These are phyloP conservation scores for Orbilia quercus DNA, from an alignment of 2,329 filamentous ascomycete genomes.

Conservation along the genomic window DNA sequence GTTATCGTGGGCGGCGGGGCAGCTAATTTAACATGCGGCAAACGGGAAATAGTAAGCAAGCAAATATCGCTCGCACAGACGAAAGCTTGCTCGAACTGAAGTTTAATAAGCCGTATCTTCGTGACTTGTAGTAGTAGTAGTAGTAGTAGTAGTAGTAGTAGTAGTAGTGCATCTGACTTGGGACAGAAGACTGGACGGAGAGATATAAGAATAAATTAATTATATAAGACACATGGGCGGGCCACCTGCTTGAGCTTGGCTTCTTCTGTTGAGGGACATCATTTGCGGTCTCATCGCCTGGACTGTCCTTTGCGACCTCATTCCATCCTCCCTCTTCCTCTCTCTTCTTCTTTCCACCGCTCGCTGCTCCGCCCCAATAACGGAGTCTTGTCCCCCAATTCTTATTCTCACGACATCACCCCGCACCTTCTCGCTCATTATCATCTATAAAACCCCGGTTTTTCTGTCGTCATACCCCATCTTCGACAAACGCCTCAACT, in stretches of 20 bases:
- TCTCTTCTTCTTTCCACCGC: slow-evolving; percentile 1
- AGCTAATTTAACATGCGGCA: neutral
- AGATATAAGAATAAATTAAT: slow-evolving; percentile 21
- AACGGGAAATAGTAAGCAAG: no score
- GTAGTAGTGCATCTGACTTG: slow-evolving; percentile 11
- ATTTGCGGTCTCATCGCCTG: neutral
- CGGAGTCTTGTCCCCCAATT: neutral
- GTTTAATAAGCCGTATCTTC: no score
- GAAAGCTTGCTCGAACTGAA: slow-evolving; percentile 15
- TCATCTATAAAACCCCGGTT: neutral
- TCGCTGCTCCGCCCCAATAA: neutral
- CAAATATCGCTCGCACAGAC: no score
- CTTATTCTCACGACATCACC: neutral
- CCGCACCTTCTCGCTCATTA: neutral
- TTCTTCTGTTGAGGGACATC: neutral
- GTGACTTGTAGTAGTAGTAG: no score
- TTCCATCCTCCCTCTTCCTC: neutral
- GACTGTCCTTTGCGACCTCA: neutral
- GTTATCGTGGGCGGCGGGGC: slow-evolving; percentile 43
- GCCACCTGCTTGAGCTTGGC: slow-evolving; percentile 21
- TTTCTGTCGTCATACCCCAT: slow-evolving; percentile 3
- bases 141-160: no score
- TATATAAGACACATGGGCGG: slow-evolving; percentile 21
- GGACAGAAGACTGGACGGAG: neutral
- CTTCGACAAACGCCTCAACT: slow-evolving; percentile 21